Conservation (phyloP, 2,329 filamentous ascomycete species). For the Verticillium klebahnii region DNA sequence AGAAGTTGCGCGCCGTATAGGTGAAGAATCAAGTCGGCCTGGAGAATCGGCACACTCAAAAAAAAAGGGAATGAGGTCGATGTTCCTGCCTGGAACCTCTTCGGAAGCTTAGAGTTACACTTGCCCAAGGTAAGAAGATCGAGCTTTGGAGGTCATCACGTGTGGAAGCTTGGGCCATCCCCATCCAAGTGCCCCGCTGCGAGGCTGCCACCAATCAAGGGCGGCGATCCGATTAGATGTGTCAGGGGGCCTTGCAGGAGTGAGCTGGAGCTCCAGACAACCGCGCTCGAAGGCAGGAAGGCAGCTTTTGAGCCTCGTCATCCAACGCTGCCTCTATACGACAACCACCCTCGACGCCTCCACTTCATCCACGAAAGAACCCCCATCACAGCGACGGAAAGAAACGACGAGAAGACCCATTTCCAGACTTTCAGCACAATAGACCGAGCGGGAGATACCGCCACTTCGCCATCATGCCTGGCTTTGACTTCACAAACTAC, state of each 20-base stretch:
- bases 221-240: not conserved
- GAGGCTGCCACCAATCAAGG: not conserved
- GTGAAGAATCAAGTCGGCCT: not conserved
- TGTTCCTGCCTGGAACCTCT: not conserved
- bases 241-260: constrained; percentile 1
- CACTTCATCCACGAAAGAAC: not conserved
- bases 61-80: not conserved
- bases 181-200: not conserved
- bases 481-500: constrained; percentile 99
- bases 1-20: not conserved
- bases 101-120: not conserved
- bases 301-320: constrained; percentile 23
- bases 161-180: constrained; percentile 16
- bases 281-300: constrained; percentile 17
- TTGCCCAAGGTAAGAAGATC: not conserved
- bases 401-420: not conserved
- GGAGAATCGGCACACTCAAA: not conserved
- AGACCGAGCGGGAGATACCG: constrained; percentile 4
- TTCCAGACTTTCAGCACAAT: not conserved
- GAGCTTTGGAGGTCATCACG: constrained; percentile 16
- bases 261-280: constrained; percentile 4
- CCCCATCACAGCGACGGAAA: not conserved
- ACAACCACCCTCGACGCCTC: not conserved
- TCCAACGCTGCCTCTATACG: constrained; percentile 1
- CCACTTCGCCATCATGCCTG: constrained; percentile 65